phyloP scores from a whole-genome alignment of 495 filamentous ascomycete genomes.

The Aspergillus hancockii region DNA sequence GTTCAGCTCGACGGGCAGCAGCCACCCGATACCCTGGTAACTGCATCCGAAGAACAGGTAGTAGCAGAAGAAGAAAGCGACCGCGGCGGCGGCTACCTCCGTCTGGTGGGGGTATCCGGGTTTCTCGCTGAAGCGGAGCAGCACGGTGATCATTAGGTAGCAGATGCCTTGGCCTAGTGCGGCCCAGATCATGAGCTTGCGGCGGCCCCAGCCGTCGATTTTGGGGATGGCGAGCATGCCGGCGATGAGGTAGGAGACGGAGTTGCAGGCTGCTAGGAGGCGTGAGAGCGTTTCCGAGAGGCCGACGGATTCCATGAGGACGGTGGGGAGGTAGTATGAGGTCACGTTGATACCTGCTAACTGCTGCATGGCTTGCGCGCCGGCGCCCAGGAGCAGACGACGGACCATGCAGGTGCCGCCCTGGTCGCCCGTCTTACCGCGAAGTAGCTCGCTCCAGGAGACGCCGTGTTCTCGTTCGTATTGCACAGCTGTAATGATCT shows the following conservation, averaged over 20 bases:
- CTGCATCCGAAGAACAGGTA: slow-evolving; percentile 52
- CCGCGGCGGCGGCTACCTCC: slow-evolving; percentile 34
- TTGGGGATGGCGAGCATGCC: not conserved
- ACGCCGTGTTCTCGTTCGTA: slow-evolving; percentile 50
- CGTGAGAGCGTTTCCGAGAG: slow-evolving; percentile 45
- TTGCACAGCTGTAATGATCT: slow-evolving; percentile 45
- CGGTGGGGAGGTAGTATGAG: slow-evolving; percentile 49
- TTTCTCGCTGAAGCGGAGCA: slow-evolving; percentile 39
- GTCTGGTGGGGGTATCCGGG: slow-evolving; percentile 32
- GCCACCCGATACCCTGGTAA: slow-evolving; percentile 50
- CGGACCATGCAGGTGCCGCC: slow-evolving; percentile 47
- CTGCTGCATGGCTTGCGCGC: slow-evolving; percentile 56
- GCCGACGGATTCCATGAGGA: slow-evolving; percentile 51
- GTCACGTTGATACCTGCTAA: slow-evolving; percentile 47
- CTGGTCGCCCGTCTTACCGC: slow-evolving; percentile 28
- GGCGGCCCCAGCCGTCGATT: slow-evolving; percentile 56
- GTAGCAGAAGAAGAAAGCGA: slow-evolving; percentile 51
- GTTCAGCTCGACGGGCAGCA: slow-evolving; percentile 48
- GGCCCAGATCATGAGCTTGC: slow-evolving; percentile 60
- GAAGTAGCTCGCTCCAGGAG: slow-evolving; percentile 47
- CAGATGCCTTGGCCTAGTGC: slow-evolving; percentile 49
- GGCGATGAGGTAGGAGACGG: slow-evolving; percentile 9
- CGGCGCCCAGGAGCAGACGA: slow-evolving; percentile 48
- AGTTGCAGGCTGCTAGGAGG: slow-evolving; percentile 14
- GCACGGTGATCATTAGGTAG: slow-evolving; percentile 54